A percentile compares a stretch with the other conserved stretches of the same genome.
Conservation (phyloP, 352 stramenopile genomes). For the Globisporangium echinulatum region DNA sequence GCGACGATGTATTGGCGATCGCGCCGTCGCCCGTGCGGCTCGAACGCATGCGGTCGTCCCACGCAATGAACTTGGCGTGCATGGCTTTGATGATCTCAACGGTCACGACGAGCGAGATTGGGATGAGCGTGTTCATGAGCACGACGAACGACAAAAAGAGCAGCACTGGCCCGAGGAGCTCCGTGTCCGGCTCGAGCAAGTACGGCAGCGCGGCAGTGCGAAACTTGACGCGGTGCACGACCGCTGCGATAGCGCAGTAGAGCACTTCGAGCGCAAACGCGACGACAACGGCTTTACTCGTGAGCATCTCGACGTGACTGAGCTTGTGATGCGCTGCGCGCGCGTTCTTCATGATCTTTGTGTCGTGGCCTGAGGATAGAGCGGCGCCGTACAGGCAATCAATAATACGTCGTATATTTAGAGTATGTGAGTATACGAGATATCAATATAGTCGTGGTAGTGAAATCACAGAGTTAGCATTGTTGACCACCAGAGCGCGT, state of each 20-base stretch:
- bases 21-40: conserved; percentile 43
- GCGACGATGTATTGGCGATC: conserved; percentile 82
- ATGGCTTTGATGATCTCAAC: conserved; percentile 72
- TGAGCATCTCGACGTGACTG: conserved; percentile 72
- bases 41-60: conserved; percentile 58
- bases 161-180: conserved; percentile 26
- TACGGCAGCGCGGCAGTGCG: not conserved
- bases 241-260: conserved; percentile 50
- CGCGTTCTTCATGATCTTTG: conserved; percentile 89
- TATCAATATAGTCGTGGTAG: too few species aligned
- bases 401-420: too few species aligned
- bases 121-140: conserved; percentile 90
- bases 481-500: not conserved
- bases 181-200: conserved; percentile 6
- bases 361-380: conserved; percentile 53
- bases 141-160: conserved; percentile 89
- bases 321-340: conserved; percentile 77
- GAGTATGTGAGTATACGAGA: too few species aligned
- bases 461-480: too few species aligned
- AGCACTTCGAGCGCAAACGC: conserved; percentile 72
- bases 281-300: conserved; percentile 70
- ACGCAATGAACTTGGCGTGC: conserved; percentile 75
- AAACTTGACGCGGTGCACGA: conserved; percentile 25
- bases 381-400: too few species aligned
- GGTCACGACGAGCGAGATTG: conserved; percentile 90